Conservation (phyloP, 75 land plant genomes). For the Pinus albicaulis region DNA sequence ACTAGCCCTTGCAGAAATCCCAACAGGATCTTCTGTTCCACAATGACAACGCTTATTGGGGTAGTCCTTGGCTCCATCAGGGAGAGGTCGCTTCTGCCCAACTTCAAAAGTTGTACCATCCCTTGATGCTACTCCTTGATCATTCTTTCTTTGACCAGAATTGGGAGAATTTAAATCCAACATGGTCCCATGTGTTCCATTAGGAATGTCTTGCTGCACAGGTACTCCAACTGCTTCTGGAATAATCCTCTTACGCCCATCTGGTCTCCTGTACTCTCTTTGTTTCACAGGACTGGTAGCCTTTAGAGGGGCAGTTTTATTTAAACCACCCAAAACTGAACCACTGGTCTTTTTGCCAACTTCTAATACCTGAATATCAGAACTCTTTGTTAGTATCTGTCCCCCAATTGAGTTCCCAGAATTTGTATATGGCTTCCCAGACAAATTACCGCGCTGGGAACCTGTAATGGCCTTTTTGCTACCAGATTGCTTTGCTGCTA, state of each 20-base stretch:
- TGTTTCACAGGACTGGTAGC: constrained; percentile 83
- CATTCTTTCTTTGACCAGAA: constrained; percentile 23
- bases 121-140: constrained; percentile 12
- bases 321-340: constrained; percentile 22
- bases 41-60: constrained; percentile 10
- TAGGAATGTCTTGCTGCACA: constrained; percentile 42
- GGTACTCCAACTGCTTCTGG: constrained; percentile 94
- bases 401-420: neutral
- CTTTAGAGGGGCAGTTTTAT: constrained; percentile 33
- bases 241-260: constrained; percentile 94
- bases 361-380: constrained; percentile 26
- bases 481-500: constrained; percentile 49
- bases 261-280: constrained; percentile 88
- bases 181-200: constrained; percentile 11
- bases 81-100: constrained; percentile 20
- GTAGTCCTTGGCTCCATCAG: constrained; percentile 1
- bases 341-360: constrained; percentile 31
- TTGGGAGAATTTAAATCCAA: constrained; percentile 23
- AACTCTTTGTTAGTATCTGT: constrained; percentile 21
- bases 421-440: constrained; percentile 29
- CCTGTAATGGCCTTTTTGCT: constrained; percentile 36
- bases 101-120: constrained; percentile 19
- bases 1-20: constrained; percentile 49
- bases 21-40: constrained; percentile 33
- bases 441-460: constrained; percentile 23